These are phyloP conservation scores for Cyanidium caldarium DNA, from an alignment of 23 red algal genomes.

Conservation along the genomic window DNA sequence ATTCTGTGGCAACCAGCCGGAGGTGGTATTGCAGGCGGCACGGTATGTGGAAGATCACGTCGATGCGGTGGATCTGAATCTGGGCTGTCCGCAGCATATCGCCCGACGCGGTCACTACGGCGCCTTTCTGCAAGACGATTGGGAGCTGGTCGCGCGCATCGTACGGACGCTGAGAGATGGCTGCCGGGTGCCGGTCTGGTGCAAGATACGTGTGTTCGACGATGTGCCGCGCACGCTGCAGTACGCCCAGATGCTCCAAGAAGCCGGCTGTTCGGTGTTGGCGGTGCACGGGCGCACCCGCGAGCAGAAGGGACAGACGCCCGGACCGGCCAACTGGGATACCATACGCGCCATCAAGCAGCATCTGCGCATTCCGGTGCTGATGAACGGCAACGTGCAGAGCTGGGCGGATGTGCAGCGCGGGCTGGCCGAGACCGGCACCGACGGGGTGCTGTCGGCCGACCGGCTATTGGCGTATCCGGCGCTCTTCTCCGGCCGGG, in stretches of 20 bases:
- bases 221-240: slow-evolving; percentile 33
- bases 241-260: slow-evolving; percentile 74
- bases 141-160: slow-evolving; percentile 27
- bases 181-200: slow-evolving; percentile 51
- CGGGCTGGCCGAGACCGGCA: slow-evolving; percentile 37
- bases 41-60: slow-evolving; percentile 23
- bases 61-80: slow-evolving; percentile 81
- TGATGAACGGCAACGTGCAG: slow-evolving; percentile 80
- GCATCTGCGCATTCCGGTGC: slow-evolving; percentile 63
- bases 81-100: slow-evolving; percentile 95
- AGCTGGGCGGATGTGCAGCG: slow-evolving; percentile 37
- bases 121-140: slow-evolving; percentile 82
- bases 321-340: slow-evolving; percentile 58
- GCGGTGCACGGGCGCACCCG: slow-evolving; percentile 91
- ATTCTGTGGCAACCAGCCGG: slow-evolving; percentile 64
- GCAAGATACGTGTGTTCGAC: slow-evolving; percentile 91
- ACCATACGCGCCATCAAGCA: slow-evolving; percentile 48
- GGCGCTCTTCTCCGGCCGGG: slow-evolving; percentile 22
- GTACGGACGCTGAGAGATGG: slow-evolving; percentile 22
- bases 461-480: slow-evolving; percentile 61
- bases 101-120: slow-evolving; percentile 74
- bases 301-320: slow-evolving; percentile 65
- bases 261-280: slow-evolving; percentile 65
- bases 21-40: slow-evolving; percentile 43
- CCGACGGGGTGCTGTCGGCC: slow-evolving; percentile 68